Evolutionary conservation across 495 filamentous ascomycete genomes (phyloP), one percentile per base, ranked within the genome.

Genomic region (Aspergillus cristatus): DNA sequence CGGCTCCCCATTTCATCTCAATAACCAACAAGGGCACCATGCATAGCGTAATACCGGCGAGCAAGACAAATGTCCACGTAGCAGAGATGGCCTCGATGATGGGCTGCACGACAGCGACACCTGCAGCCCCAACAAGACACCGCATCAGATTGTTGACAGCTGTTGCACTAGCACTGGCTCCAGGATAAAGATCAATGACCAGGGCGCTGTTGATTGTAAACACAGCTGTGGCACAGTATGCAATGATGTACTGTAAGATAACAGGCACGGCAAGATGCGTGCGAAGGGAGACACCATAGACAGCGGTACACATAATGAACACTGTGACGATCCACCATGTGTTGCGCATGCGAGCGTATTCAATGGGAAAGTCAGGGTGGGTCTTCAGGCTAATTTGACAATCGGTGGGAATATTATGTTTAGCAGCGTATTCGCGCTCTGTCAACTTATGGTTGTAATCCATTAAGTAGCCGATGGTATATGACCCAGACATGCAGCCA

Each of bases 91-190:
- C 66, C 30, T 76, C 57, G 26, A 81, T 75, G 57, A 86, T 75
- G 5, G 76, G 74, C 32, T 74, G 65, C 18, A 83, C 72, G 7
- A 68, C 63, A 3, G 75, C 81, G 10, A 76, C 78, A 17, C 74
- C 75, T 0, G 60, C 81, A 2, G 82, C 83, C 11, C 81, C 82
- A 10, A 86, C 51, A 18, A 80, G 43, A 47, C 81, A 86, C 14
- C 82, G 55, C 17, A 77, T 74, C 28, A 88, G 51, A 47, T 88
- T 86, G 48, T 82, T 83, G 6, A 79, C 75, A 0, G 83, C 82
- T 0, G 80, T 79, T 0, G 79, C 81, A 7, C 81, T 78, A 0
- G 74, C 75, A 2, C 79, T 77, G 2, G 57, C 67, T 1, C 67
- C 65, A 0, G 75, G 75, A 40, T 79, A 79, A 5, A 84, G 62